Base-by-base conservation (phyloP, 495 filamentous ascomycete genomes). In the Aspergillus nidulans region DNA sequence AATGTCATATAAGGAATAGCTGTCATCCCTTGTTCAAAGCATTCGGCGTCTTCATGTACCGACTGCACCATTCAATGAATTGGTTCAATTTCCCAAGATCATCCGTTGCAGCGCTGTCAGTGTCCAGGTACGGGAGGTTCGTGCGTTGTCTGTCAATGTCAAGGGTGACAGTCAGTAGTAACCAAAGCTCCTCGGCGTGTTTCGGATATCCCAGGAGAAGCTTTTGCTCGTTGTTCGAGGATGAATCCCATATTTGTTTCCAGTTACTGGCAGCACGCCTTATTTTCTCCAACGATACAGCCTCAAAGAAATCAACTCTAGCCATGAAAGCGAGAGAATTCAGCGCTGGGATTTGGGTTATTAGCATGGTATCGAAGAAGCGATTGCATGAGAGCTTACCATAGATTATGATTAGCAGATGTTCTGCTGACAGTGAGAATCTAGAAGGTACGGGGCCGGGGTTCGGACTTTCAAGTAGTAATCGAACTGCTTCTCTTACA, bases 181-280 rank as follows among this genome's bases (percentile, higher is more conserved):
- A 66, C 69, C 71, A 74, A 12, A 74, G 62, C 45, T 74, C 71
- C 53, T 71, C 64, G 0, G 69, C 69, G 51, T 74, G 71, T 60
- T 71, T 71, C 6, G 70, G 67, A 28, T 72, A 74, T 1, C 71
- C 71, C 1, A 70, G 44, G 25, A 66, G 65, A 15, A 68, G 48
- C 3, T 60, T 49, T 24, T 65, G 49, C 26, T 71, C 62, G 19
- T 63, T 63, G 20, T 58, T 60, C 6, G 63, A 13, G 15, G 58
- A 52, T 1, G 65, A 55, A 45, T 73, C 60, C 69, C 71, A 74
- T 3, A 74, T 62, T 16, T 57, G 52, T 30, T 65, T 70, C 71
- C 71, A 74, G 16, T 71, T 72, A 1, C 60, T 55, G 18, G 69
- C 64, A 4, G 69, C 71, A 18, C 43, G 53, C 26, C 58, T 55